Evolutionary conservation across 1,284 basidiomycete species (phyloP).

Genomic region (Apiotrichum mycotoxinovorans): DNA sequence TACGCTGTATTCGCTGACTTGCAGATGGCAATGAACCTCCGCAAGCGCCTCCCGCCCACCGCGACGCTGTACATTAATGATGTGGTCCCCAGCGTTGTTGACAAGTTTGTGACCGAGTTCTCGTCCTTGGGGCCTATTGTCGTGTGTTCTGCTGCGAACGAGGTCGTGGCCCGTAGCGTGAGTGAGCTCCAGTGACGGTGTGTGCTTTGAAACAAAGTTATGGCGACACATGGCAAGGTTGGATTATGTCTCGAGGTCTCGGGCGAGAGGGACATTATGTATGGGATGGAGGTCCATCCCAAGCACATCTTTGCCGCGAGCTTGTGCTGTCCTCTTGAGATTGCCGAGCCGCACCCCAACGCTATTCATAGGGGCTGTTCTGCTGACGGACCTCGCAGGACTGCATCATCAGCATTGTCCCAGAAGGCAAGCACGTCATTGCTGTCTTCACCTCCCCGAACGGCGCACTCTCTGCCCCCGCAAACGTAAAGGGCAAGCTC

Average conservation of each 20-base stretch:
- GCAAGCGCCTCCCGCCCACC: not conserved
- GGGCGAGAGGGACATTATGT: no score
- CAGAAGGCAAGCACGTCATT: slow-evolving; percentile 8
- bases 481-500: slow-evolving; percentile 5
- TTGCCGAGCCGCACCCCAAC: no score
- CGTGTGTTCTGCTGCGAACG: not conserved
- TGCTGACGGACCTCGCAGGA: no score
- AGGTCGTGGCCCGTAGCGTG: slow-evolving; percentile 3
- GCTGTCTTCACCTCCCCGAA: not conserved
- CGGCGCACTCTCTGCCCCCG: not conserved
- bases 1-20: not conserved
- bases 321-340: no score
- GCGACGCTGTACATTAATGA: slow-evolving; percentile 4
- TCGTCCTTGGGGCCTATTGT: not conserved
- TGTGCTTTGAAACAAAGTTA: no score
- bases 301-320: no score
- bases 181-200: not conserved
- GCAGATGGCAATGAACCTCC: slow-evolving; percentile 10
- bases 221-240: no score
- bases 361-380: not conserved
- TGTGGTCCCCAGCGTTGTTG: not conserved
- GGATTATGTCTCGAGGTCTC: no score
- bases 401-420: slow-evolving; percentile 9
- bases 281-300: no score
- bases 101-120: not conserved